Evolutionary conservation across 75 land plant species (phyloP).

Genomic region (Picea sitchensis): DNA sequence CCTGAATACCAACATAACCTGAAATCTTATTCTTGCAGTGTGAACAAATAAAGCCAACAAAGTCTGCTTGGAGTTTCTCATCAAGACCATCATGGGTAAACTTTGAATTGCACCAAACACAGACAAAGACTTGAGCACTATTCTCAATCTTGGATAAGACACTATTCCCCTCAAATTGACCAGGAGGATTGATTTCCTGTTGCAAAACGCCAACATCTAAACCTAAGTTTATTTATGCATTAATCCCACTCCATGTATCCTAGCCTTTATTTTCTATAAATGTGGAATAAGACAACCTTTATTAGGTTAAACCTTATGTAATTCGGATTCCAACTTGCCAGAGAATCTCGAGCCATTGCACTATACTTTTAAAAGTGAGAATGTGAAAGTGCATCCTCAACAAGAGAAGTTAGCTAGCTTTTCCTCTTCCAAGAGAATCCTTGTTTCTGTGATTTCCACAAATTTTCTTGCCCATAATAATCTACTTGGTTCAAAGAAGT

Average conservation of each 20-base stretch:
- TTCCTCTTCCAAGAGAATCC: too few species aligned
- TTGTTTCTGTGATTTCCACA: too few species aligned
- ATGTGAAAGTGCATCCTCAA: too few species aligned
- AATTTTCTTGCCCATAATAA: too few species aligned
- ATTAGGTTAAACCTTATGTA: too few species aligned
- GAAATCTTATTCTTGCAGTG: slow-evolving; percentile 46
- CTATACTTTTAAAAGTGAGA: too few species aligned
- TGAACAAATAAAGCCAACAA: slow-evolving; percentile 59
- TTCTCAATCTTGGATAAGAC: slow-evolving; percentile 15
- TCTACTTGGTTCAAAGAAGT: too few species aligned
- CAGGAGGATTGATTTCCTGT: slow-evolving; percentile 17
- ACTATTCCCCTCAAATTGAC: slow-evolving; percentile 28
- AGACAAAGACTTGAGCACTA: slow-evolving; percentile 28
- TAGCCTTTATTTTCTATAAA: too few species aligned
- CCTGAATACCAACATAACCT: slow-evolving; percentile 22
- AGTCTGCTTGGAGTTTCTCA: slow-evolving; percentile 33
- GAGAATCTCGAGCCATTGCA: too few species aligned
- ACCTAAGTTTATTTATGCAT: slow-evolving; percentile 17
- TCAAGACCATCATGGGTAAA: slow-evolving; percentile 37
- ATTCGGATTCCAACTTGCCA: too few species aligned
- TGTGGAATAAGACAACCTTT: too few species aligned
- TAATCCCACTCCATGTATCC: slow-evolving; percentile 15
- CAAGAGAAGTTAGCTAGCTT: too few species aligned
- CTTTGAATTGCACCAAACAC: slow-evolving; percentile 55
- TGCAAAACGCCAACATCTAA: slow-evolving; percentile 15